Conservation (phyloP, 169 alveolate species). For the Eimeria maxima region DNA sequence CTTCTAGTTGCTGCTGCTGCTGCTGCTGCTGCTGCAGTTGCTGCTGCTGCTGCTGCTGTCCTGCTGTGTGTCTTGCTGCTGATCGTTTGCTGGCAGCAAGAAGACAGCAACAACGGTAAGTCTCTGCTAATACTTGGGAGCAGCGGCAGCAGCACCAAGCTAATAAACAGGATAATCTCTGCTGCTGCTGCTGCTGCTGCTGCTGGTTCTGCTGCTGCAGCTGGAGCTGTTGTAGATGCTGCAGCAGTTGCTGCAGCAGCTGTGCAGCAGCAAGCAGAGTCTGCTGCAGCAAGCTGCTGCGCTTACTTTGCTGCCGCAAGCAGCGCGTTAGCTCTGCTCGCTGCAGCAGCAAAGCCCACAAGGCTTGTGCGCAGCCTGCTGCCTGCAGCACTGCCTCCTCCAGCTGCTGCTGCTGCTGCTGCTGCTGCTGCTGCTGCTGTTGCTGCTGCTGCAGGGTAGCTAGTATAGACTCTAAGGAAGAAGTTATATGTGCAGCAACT, state of each 20-base stretch:
- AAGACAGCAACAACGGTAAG: slow-evolving; percentile 24
- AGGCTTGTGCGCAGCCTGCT: slow-evolving; percentile 50
- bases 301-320: neutral
- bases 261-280: slow-evolving; percentile 47
- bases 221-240: neutral
- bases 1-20: slow-evolving; percentile 23
- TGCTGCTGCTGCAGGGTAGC: too few relatives aligned
- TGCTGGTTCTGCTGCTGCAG: too few relatives aligned
- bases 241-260: slow-evolving; percentile 56
- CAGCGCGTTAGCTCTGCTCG: slow-evolving; percentile 27
- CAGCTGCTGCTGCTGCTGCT: neutral
- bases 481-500: neutral
- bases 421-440: slow-evolving; percentile 23
- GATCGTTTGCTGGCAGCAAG: slow-evolving; percentile 13
- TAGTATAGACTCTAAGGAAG: neutral
- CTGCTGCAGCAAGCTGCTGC: slow-evolving; percentile 10
- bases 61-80: neutral
- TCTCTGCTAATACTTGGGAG: slow-evolving; percentile 12
- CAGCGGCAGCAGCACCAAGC: slow-evolving; percentile 45
- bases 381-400: slow-evolving; percentile 31
- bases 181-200: slow-evolving; percentile 41
- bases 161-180: neutral
- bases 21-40: slow-evolving; percentile 4
- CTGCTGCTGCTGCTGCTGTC: neutral
- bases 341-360: slow-evolving; percentile 30